phyloP scores from a whole-genome alignment of 805 yeast genomes.

The Candida sakaeoensis region DNA sequence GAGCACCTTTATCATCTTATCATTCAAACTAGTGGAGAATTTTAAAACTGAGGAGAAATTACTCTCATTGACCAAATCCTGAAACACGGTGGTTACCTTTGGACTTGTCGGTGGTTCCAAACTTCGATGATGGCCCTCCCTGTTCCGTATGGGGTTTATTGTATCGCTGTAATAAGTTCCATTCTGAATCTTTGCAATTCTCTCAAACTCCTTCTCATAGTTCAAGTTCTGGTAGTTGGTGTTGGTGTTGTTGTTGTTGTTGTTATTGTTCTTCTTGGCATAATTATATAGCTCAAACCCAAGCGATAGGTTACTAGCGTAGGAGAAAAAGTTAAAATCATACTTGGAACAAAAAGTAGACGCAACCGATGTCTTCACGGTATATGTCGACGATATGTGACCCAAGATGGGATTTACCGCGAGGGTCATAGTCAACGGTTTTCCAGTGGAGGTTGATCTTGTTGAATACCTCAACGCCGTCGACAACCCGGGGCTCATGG shows the following conservation, averaged over 20 bases:
- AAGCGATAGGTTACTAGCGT: conserved; percentile 77
- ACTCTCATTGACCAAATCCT: conserved; percentile 46
- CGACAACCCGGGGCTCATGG: conserved; percentile 87
- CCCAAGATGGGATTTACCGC: conserved; percentile 89
- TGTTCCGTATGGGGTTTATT: conserved; percentile 23
- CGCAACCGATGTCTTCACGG: conserved; percentile 71
- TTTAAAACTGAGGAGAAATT: conserved; percentile 71
- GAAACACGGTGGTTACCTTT: conserved; percentile 48
- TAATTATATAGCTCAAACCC: conserved; percentile 83
- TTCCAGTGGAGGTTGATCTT: conserved; percentile 78
- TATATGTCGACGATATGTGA: conserved; percentile 80
- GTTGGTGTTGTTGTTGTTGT: no score
- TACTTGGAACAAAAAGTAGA: conserved; percentile 80
- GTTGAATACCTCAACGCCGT: conserved; percentile 83
- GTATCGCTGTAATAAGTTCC: conserved; percentile 7
- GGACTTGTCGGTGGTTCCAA: no score
- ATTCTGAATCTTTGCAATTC: background rate
- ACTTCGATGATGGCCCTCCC: conserved; percentile 14
- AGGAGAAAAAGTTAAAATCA: conserved; percentile 87
- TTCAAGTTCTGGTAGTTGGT: no score
- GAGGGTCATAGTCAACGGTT: conserved; percentile 84
- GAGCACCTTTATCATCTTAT: conserved; percentile 54
- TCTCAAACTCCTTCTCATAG: background rate
- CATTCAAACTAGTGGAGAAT: conserved; percentile 64
- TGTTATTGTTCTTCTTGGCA: conserved; percentile 15